Percentiles rank a stretch among this genome's conserved stretches.
Conservation (phyloP, 2,329 filamentous ascomycete species). For the Calycina herbarum region DNA sequence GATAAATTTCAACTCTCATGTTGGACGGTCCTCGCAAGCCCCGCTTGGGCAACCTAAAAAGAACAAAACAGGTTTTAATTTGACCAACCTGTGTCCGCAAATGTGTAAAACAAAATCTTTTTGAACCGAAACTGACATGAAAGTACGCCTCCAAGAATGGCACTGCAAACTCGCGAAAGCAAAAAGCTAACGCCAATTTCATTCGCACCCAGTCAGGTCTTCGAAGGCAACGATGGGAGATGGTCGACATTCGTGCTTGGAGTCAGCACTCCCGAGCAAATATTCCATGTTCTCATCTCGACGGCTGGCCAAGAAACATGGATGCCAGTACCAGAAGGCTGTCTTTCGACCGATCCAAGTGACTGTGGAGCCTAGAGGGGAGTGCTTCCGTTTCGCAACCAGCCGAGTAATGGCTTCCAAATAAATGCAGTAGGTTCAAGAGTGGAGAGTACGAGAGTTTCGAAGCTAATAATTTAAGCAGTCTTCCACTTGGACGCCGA, state of each 20-base stretch:
- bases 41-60: neutral
- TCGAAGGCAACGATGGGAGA: conserved; percentile 38
- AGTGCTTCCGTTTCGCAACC: conserved; percentile 13
- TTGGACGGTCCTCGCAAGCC: too few species aligned
- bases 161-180: neutral
- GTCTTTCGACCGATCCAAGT: conserved; percentile 14
- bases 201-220: conserved; percentile 20
- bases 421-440: conserved; percentile 13
- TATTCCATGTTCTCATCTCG: conserved; percentile 40
- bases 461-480: neutral
- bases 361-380: conserved; percentile 21
- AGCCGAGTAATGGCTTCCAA: conserved; percentile 17
- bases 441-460: neutral
- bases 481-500: conserved; percentile 40
- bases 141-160: neutral
- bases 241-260: conserved; percentile 44
- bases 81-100: neutral
- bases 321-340: conserved; percentile 29
- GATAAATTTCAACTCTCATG: too few species aligned
- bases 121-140: neutral
- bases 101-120: neutral
- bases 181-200: neutral
- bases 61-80: neutral
- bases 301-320: conserved; percentile 41
- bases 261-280: conserved; percentile 42